Evolutionary conservation across 176 grass and related monocot genomes (phyloP).

Genomic region (Ensete glaucum): DNA sequence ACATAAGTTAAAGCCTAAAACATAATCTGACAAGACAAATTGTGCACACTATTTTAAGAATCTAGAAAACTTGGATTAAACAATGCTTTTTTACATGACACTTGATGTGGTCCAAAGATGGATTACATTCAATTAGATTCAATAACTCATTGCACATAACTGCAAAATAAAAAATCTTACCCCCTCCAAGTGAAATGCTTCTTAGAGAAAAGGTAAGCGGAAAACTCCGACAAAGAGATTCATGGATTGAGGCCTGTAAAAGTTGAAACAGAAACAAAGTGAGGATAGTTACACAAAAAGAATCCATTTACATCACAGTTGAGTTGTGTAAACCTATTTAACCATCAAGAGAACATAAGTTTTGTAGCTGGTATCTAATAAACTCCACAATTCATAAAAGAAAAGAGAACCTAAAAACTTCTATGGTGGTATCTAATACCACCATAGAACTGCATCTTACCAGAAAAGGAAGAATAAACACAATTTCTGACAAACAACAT

Average conservation of each 20-base stretch:
- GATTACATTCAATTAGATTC: neutral
- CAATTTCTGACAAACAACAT: too few relatives aligned
- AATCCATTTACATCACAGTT: neutral
- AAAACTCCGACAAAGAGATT: slow-evolving; percentile 84
- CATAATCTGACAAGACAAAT: neutral
- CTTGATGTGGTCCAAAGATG: neutral
- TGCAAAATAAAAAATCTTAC: slow-evolving; percentile 26
- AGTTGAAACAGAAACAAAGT: neutral
- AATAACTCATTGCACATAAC: neutral
- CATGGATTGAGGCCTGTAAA: slow-evolving; percentile 70
- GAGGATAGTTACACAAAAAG: neutral
- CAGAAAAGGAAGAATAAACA: too few relatives aligned
- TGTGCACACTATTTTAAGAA: neutral
- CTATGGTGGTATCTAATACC: too few relatives aligned
- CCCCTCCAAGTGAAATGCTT: slow-evolving; percentile 59
- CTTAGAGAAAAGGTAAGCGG: slow-evolving; percentile 88
- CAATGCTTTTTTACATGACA: neutral
- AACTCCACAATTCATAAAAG: neutral
- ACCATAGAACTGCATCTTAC: too few relatives aligned
- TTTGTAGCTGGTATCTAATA: neutral
- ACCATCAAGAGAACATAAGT: neutral
- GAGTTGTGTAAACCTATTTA: neutral
- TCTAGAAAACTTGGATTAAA: neutral
- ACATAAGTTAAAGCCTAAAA: too few relatives aligned
- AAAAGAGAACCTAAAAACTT: neutral